phyloP scores from a whole-genome alignment of 257 asterid species.

The Thymus mandschuricus region DNA sequence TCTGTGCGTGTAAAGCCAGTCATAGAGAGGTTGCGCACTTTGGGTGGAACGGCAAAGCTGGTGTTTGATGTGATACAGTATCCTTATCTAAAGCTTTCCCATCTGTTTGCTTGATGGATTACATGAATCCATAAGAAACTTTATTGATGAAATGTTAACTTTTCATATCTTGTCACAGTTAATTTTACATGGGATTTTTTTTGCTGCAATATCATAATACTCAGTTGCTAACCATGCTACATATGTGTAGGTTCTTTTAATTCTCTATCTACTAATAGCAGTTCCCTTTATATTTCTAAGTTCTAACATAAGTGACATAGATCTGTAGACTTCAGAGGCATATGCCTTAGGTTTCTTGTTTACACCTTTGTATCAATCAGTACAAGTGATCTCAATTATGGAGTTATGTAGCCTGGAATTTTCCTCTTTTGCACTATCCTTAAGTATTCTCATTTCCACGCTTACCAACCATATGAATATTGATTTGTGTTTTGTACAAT shows the following conservation, averaged over 20 bases:
- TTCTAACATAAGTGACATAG: not conserved
- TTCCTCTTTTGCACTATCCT: not conserved
- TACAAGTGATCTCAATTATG: not conserved
- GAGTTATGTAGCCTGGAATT: not conserved
- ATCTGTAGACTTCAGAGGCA: not conserved
- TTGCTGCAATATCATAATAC: conserved; percentile 14
- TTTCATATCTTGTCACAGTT: conserved; percentile 1
- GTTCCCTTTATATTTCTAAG: not conserved
- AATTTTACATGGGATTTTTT: not conserved
- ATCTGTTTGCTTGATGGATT: conserved; percentile 22
- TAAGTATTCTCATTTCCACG: not conserved
- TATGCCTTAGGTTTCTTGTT: not conserved
- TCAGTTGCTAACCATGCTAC: not conserved
- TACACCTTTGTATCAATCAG: not conserved
- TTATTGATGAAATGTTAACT: conserved; percentile 2
- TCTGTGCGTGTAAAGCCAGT: conserved; percentile 95
- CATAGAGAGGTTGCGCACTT: conserved; percentile 79
- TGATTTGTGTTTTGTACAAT: not conserved
- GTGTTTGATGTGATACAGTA: conserved; percentile 92
- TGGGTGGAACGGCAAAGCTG: conserved; percentile 95
- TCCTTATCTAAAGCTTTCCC: conserved; percentile 51
- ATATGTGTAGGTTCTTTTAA: not conserved
- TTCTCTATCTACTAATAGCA: not conserved
- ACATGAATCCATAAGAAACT: conserved; percentile 12
- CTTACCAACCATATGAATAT: not conserved